Base-by-base conservation (phyloP, 2,329 filamentous ascomycete genomes). In the Exophiala sp. region DNA sequence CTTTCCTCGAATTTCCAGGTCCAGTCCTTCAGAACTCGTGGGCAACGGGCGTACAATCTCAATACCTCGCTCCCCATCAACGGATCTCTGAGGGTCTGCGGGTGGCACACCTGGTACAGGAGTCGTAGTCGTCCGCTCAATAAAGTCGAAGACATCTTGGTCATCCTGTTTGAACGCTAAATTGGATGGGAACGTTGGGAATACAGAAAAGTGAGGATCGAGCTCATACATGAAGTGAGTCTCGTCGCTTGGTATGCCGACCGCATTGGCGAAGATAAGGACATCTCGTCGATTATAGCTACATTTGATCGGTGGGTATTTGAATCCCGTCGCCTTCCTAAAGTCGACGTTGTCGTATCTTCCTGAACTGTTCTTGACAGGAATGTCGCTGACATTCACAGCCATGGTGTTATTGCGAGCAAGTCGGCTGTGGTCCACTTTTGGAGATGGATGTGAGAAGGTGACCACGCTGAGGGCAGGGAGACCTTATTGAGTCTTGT, bases 131-230 rank as follows among this genome's bases (percentile, higher is more conserved):
- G 67, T 69, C 20, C 69, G 68, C 5, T 68, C 63, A 59, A 71
- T 67, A 59, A 74, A 75, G 62, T 75, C 69, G 52, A 70, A 72
- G 39, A 76, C 72, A 58, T 76, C 74, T 52, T 75, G 71, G 47
- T 72, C 69, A 5, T 73, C 74, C 61, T 72, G 69, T 62, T 77
- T 77, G 64, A 75, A 76, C 3, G 56, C 55, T 52, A 60, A 41
- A 47, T 52, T 49, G 59, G 75, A 71, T 24, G 75, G 70, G 52
- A 76, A 77, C 0, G 75, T 77, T n/a, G 75, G 75, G 56, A 77
- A 77, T 5, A 65, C 66, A 12, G 74, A 69, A 43, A 77, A 77
- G 16, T 67, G 64, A 4, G 74, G 72, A 34, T 77, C 69, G 1
- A 73, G 66, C 48, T 78, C 75, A 47, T 75, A 74, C 16, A 72